Conservation (phyloP, 495 filamentous ascomycete genomes). For the Chaetomium fimeti region DNA sequence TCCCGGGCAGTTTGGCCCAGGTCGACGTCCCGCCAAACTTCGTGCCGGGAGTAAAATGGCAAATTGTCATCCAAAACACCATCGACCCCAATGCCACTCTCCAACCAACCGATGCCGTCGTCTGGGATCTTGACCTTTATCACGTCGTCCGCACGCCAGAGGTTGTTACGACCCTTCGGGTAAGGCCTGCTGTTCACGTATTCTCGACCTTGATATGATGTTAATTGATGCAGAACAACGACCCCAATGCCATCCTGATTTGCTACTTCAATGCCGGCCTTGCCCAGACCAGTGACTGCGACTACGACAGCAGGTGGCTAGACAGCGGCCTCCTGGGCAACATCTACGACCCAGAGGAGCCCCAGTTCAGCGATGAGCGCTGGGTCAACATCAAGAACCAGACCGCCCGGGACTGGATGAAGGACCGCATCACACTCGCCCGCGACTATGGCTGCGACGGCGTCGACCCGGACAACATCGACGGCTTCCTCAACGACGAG, state of each 20-base stretch:
- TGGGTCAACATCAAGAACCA: conserved; percentile 61
- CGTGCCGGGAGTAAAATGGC: conserved; percentile 24
- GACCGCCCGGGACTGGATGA: conserved; percentile 60
- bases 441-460: conserved; percentile 61
- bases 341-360: conserved; percentile 54
- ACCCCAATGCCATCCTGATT: conserved; percentile 43
- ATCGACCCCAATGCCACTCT: conserved; percentile 24
- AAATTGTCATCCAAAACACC: conserved; percentile 35
- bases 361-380: conserved; percentile 48
- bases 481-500: conserved; percentile 55
- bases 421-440: conserved; percentile 55
- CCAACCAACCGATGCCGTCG: conserved; percentile 27
- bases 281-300: conserved; percentile 54
- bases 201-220: background rate
- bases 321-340: conserved; percentile 49
- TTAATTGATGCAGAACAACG: background rate
- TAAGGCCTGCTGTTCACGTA: background rate
- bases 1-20: conserved; percentile 2
- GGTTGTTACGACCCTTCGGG: conserved; percentile 25
- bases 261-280: conserved; percentile 72
- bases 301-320: conserved; percentile 53
- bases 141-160: conserved; percentile 18
- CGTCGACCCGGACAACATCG: conserved; percentile 71
- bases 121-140: conserved; percentile 33
- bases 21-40: conserved; percentile 13